phyloP scores from a whole-genome alignment of 176 grass and related monocot genomes.

The Ensete ventricosum region DNA sequence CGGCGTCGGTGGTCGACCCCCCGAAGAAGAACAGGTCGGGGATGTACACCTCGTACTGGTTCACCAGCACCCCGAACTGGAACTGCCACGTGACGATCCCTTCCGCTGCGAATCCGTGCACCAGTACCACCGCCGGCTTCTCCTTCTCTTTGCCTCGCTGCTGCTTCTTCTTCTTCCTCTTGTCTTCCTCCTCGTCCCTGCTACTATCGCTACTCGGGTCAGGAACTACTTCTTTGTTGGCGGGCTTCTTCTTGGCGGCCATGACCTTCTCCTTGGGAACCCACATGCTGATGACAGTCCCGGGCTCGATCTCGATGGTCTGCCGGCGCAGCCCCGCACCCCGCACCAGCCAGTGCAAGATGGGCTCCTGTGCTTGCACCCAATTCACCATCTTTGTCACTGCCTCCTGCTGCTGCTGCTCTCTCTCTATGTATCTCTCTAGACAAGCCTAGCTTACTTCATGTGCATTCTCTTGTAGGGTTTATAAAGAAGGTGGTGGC shows the following conservation, averaged over 20 bases:
- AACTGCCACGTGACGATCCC: conserved; percentile 94
- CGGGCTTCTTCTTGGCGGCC: conserved; percentile 31
- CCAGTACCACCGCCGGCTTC: conserved; percentile 54
- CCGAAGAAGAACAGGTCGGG: conserved; percentile 93
- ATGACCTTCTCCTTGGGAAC: conserved; percentile 49
- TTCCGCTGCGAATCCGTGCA: conserved; percentile 86
- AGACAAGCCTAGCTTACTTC: too few species aligned
- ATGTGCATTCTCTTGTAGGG: too few species aligned
- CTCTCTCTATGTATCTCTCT: too few species aligned
- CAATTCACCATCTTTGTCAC: conserved; percentile 71
- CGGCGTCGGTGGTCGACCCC: conserved; percentile 31
- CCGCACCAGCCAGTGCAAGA: conserved; percentile 58
- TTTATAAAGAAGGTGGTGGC: too few species aligned
- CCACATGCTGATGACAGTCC: conserved; percentile 81
- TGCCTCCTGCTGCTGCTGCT: not conserved
- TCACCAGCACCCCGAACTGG: conserved; percentile 78
- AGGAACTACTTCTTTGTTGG: conserved; percentile 15
- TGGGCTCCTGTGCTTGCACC: conserved; percentile 60
- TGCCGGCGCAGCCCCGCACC: conserved; percentile 37
- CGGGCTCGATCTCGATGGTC: conserved; percentile 57
- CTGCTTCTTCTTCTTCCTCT: not conserved
- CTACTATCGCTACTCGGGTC: too few species aligned
- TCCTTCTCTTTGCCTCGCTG: conserved; percentile 21
- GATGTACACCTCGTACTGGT: conserved; percentile 72
- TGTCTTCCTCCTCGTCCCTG: not conserved